phyloP scores from a whole-genome alignment of 2,329 filamentous ascomycete species.

The Colletotrichum nymphaeae region DNA sequence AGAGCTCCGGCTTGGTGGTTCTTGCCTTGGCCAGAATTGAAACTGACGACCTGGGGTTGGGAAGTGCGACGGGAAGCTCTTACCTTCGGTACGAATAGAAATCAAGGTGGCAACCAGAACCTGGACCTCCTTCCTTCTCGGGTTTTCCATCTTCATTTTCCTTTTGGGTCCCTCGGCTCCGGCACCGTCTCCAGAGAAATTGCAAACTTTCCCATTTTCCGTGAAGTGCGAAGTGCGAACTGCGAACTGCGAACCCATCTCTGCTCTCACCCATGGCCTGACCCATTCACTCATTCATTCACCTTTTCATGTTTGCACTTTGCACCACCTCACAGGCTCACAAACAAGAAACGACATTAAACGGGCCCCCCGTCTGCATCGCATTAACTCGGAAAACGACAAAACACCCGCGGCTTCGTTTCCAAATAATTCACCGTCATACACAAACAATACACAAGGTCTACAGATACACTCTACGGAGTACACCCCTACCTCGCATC shows the following conservation, averaged over 20 bases:
- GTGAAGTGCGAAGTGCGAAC: neutral
- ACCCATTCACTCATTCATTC: neutral
- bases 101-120: neutral
- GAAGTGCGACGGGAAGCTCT: too few species aligned
- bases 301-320: neutral
- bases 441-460: neutral
- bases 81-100: neutral
- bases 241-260: neutral
- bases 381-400: neutral
- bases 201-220: neutral
- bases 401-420: neutral
- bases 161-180: neutral
- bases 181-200: neutral
- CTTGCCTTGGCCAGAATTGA: neutral
- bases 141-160: too few species aligned
- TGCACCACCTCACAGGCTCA: neutral
- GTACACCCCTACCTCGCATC: neutral
- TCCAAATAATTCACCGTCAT: neutral
- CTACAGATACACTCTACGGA: neutral
- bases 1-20: conserved; percentile 15
- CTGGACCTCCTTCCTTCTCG: neutral
- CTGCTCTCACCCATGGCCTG: neutral
- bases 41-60: neutral
- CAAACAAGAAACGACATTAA: neutral
- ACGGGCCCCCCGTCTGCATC: neutral